Evolutionary conservation across 352 stramenopile genomes (phyloP).

Genomic region (Pythium scleroteichum): DNA sequence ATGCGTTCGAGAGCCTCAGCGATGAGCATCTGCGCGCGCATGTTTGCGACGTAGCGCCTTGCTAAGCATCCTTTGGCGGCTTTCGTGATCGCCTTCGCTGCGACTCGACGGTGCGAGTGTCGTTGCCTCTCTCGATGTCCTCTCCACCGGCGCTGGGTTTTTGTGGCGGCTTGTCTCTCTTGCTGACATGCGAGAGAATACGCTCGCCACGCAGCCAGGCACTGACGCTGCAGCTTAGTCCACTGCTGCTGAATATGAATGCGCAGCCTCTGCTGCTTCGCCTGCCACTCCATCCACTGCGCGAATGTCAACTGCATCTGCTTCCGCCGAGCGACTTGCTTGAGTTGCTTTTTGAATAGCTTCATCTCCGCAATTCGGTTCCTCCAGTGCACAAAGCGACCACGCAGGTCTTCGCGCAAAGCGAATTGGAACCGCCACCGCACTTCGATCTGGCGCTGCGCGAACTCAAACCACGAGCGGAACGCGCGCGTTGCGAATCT

Average conservation of each 20-base stretch:
- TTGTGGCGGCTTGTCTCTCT: neutral
- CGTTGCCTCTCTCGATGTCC: neutral
- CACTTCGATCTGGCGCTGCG: slow-evolving; percentile 26
- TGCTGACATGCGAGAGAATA: neutral
- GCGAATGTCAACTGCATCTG: slow-evolving; percentile 1
- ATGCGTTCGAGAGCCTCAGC: slow-evolving; percentile 10
- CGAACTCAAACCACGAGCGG: slow-evolving; percentile 23
- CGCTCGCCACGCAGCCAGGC: slow-evolving; percentile 5
- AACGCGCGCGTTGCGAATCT: slow-evolving; percentile 15
- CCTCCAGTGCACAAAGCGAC: slow-evolving; percentile 23
- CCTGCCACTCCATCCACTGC: slow-evolving; percentile 22
- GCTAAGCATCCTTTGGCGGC: slow-evolving; percentile 4
- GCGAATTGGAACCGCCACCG: slow-evolving; percentile 24
- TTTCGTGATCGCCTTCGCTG: neutral
- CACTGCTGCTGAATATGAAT: slow-evolving; percentile 20
- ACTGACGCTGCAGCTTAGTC: slow-evolving; percentile 15
- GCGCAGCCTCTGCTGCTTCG: slow-evolving; percentile 12
- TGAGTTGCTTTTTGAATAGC: slow-evolving; percentile 26
- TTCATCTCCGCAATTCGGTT: slow-evolving; percentile 11
- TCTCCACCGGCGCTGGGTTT: slow-evolving; percentile 18
- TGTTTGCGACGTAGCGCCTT: too few relatives aligned
- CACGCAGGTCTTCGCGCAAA: slow-evolving; percentile 14
- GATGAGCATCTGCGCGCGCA: neutral
- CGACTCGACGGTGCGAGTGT: neutral
- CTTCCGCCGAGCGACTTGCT: slow-evolving; percentile 23